Conservation (phyloP, 495 filamentous ascomycete genomes). For the Talaromyces stipitatus region DNA sequence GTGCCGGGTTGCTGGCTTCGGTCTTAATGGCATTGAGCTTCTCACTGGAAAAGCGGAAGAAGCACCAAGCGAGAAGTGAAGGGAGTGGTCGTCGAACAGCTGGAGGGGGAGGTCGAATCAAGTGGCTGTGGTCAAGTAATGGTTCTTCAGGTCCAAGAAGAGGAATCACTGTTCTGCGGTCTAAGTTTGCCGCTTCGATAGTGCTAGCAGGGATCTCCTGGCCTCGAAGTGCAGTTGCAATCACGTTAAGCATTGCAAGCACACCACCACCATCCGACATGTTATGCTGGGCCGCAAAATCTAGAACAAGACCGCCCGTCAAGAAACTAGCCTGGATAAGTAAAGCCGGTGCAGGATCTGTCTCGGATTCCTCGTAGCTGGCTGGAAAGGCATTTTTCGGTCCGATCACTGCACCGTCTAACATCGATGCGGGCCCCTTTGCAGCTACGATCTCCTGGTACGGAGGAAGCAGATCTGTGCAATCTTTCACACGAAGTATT, state of each 20-base stretch:
- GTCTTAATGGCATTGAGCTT: slow-evolving; percentile 14
- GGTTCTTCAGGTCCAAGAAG: slow-evolving; percentile 5
- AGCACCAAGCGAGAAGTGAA: background rate
- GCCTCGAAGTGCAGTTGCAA: slow-evolving; percentile 22
- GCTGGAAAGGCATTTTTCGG: background rate
- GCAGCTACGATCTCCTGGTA: background rate
- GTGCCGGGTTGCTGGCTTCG: slow-evolving; percentile 11
- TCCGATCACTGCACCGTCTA: background rate
- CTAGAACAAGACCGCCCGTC: slow-evolving; percentile 22
- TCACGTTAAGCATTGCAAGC: slow-evolving; percentile 22
- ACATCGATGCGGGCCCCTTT: background rate
- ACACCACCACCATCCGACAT: slow-evolving; percentile 32
- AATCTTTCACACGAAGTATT: background rate
- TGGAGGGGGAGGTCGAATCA: background rate
- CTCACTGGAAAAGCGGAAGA: background rate
- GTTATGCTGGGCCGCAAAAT: slow-evolving; percentile 32
- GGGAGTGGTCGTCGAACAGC: background rate
- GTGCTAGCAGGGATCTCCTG: slow-evolving; percentile 12
- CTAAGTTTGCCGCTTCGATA: slow-evolving; percentile 23
- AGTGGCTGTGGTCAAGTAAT: background rate
- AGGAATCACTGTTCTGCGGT: slow-evolving; percentile 22
- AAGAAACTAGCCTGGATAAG: slow-evolving; percentile 28
- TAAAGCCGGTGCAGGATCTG: background rate
- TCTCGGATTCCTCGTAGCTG: background rate
- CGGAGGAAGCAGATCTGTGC: background rate